Conservation (phyloP, 2,329 filamentous ascomycete genomes). For the Rhinocladiella mackenziei region DNA sequence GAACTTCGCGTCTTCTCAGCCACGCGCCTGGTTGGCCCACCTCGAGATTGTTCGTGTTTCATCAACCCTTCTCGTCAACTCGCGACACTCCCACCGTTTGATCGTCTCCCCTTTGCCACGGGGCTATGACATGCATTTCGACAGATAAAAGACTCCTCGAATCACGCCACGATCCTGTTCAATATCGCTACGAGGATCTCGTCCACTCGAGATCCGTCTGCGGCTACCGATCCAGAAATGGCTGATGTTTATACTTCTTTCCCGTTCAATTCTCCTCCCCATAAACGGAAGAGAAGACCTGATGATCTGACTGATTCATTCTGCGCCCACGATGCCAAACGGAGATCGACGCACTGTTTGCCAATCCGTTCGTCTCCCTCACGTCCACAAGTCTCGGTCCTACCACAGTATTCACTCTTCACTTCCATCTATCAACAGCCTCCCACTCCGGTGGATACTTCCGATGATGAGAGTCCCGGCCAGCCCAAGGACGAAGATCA, state of each 20-base stretch:
- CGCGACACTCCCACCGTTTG: conserved; percentile 27
- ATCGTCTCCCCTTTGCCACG: conserved; percentile 21
- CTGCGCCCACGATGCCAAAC: conserved; percentile 14
- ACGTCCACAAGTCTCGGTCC: conserved; percentile 16
- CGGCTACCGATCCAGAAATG: conserved; percentile 15
- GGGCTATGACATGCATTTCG: conserved; percentile 12
- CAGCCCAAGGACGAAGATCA: conserved; percentile 7
- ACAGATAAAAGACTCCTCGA: conserved; percentile 20
- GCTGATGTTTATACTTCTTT: conserved; percentile 19
- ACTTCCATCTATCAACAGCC: conserved; percentile 25
- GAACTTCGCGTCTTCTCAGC: conserved; percentile 10
- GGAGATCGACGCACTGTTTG: conserved; percentile 17
- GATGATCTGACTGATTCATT: conserved; percentile 10
- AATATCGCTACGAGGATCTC: conserved; percentile 4
- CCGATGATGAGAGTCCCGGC: conserved; percentile 24
- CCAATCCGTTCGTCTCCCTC: conserved; percentile 24
- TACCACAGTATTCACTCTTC: conserved; percentile 19
- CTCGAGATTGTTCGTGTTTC: conserved; percentile 25
- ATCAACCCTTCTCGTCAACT: conserved; percentile 17
- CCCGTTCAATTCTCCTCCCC: conserved; percentile 11
- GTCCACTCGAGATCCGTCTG: conserved; percentile 11
- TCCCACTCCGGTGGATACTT: conserved; percentile 28
- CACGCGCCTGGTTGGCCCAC: conserved; percentile 24
- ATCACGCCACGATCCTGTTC: conserved; percentile 6
- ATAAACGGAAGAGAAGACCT: conserved; percentile 18